Percentiles rank a stretch among this genome's conserved stretches.
Conservation (phyloP, 148 eudicot genomes). For the Linanthus parryae region DNA sequence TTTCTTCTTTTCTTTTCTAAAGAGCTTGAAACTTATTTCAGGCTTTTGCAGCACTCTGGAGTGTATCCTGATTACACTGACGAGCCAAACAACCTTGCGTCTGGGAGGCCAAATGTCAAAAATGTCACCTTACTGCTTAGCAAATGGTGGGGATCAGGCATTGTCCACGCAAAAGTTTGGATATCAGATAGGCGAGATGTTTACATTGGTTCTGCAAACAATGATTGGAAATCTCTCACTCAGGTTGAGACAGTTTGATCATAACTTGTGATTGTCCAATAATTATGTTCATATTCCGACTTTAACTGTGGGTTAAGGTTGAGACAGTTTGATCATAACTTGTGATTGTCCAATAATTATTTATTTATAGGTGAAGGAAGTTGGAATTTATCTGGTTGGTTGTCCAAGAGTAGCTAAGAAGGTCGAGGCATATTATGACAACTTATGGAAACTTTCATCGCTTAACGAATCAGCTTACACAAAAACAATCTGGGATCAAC, state of each 20-base stretch:
- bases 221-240: slow-evolving; percentile 95
- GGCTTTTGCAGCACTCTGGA: slow-evolving; percentile 90
- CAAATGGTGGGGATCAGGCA: slow-evolving; percentile 88
- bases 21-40: slow-evolving; percentile 21
- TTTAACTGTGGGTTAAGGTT: background rate
- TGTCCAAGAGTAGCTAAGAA: slow-evolving; percentile 59
- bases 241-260: slow-evolving; percentile 35
- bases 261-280: background rate
- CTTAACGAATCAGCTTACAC: slow-evolving; percentile 63
- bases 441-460: slow-evolving; percentile 73
- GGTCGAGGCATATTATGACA: slow-evolving; percentile 60
- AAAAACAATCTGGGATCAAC: slow-evolving; percentile 53
- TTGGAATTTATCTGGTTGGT: slow-evolving; percentile 63
- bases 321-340: background rate
- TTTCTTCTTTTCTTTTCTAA: too few species aligned
- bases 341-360: too few species aligned
- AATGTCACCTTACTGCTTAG: slow-evolving; percentile 60
- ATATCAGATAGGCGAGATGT: slow-evolving; percentile 60
- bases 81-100: slow-evolving; percentile 66
- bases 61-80: slow-evolving; percentile 78
- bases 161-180: slow-evolving; percentile 91
- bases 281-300: background rate
- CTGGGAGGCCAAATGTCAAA: slow-evolving; percentile 71
- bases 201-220: slow-evolving; percentile 92
- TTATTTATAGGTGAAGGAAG: slow-evolving; percentile 82